Base-by-base conservation (phyloP, 169 alveolate species). In the Plasmodium yoelii region DNA sequence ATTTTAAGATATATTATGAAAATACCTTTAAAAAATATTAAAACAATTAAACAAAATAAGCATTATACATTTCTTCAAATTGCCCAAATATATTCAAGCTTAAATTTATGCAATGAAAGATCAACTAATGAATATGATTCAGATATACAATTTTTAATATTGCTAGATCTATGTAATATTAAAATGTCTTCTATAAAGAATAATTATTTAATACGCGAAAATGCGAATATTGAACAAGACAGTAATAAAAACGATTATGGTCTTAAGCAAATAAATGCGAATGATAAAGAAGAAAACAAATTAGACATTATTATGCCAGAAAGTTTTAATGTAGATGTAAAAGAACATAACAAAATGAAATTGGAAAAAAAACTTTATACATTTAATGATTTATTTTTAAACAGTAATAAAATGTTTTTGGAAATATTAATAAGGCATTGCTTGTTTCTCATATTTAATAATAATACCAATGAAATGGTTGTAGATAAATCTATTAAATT, bases 51-150 rank as follows among this genome's bases (percentile, higher is more conserved):
- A 47, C n/a, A 51, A 26, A 70, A 51, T 42, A 70, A 70, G 19
- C 71, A 86, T 70, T 86, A 70, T 53, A n/a, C 87, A 34, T 70
- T 86, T 72, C 74, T 86, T 47, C 91, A 86, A 55, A 68, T 60
- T 34, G 63, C 91, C 5, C 91, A 86, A 63, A 70, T 86, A 51
- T 86, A 57, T 69, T 86, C 51, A 24, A 67, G 73, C 13, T 19
- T 86, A 5, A 86, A 86, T 28, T 59, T 86, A 46, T 69, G 28
- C 51, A 47, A 53, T 86, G 70, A 57, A 26, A 44, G 47, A 8
- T 56, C 68, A n/a, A 19, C 56, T 1, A 44, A 86, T 26, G 87
- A 86, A 24, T 86, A 70, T 63, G 86, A 86, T 34, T 47, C 91
- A 24, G 87, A 86, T 46, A 57, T 53, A 12, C 91, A 86, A 63